Conservation (phyloP, 2,329 filamentous ascomycete genomes). For the Pestalotiopsis sp. region DNA sequence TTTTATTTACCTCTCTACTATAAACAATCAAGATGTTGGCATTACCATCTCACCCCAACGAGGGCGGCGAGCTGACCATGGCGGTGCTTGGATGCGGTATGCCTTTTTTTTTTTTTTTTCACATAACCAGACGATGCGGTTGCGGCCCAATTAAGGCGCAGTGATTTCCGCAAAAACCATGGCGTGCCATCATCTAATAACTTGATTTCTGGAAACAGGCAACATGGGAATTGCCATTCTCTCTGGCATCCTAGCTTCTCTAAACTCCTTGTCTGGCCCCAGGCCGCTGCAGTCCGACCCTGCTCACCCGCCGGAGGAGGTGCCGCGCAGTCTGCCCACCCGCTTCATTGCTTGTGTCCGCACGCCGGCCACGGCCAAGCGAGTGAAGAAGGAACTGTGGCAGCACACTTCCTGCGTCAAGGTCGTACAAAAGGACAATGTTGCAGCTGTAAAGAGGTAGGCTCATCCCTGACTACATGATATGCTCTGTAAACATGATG, state of each 20-base stretch:
- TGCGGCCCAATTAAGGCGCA: neutral
- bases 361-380: slow-evolving; percentile 68
- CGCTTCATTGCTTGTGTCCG: slow-evolving; percentile 83
- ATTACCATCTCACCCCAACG: slow-evolving; percentile 33
- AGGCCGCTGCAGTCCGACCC: slow-evolving; percentile 45
- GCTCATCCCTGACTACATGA: neutral
- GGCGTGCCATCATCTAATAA: neutral
- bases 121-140: neutral
- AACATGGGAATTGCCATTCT: slow-evolving; percentile 87
- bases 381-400: slow-evolving; percentile 67
- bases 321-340: slow-evolving; percentile 64
- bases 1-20: neutral
- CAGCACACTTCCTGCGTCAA: slow-evolving; percentile 64
- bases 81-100: slow-evolving; percentile 80
- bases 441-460: slow-evolving; percentile 53
- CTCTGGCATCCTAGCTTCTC: slow-evolving; percentile 74
- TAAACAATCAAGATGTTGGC: slow-evolving; percentile 29
- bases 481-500: neutral
- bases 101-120: neutral
- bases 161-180: neutral
- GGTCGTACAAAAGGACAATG: slow-evolving; percentile 73
- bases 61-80: slow-evolving; percentile 63
- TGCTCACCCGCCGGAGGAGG: slow-evolving; percentile 45
- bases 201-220: slow-evolving; percentile 47
- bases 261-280: slow-evolving; percentile 55